Conservation (phyloP, 192 early-diverging fungal genomes). For the Coemansia sp. region DNA sequence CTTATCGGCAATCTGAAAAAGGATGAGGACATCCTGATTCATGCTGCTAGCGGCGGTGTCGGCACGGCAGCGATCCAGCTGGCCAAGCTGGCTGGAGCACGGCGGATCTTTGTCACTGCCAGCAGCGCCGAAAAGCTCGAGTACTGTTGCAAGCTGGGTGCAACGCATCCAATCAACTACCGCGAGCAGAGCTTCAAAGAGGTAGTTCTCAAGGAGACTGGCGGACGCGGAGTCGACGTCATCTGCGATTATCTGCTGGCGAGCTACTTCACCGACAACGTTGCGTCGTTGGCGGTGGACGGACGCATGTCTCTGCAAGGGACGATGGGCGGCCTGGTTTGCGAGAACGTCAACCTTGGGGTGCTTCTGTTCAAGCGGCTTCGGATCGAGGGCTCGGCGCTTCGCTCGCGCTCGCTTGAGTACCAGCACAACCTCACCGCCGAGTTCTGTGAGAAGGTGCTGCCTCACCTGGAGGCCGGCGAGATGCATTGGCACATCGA, state of each 20-base stretch:
- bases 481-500: conserved; percentile 59
- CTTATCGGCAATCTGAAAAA: conserved; percentile 58
- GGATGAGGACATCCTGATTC: conserved; percentile 71
- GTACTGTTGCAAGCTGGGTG: conserved; percentile 65
- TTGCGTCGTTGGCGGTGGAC: conserved; percentile 61
- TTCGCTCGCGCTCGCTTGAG: conserved; percentile 62
- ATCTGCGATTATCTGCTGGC: conserved; percentile 74
- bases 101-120: conserved; percentile 69
- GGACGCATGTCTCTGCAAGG: conserved; percentile 75
- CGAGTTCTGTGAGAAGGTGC: conserved; percentile 55
- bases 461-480: conserved; percentile 55
- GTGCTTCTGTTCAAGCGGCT: conserved; percentile 65
- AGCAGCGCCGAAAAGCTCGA: conserved; percentile 66
- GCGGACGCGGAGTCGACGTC: conserved; percentile 67
- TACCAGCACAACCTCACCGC: conserved; percentile 63
- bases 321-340: conserved; percentile 59
- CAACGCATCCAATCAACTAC: conserved; percentile 77
- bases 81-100: conserved; percentile 62
- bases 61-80: conserved; percentile 80
- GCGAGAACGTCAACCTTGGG: conserved; percentile 24
- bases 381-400: conserved; percentile 67
- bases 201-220: conserved; percentile 57
- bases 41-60: conserved; percentile 78
- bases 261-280: conserved; percentile 57
- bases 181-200: conserved; percentile 65